Base-by-base conservation (phyloP, 148 eudicot genomes). In the Fallopia convolvulus region DNA sequence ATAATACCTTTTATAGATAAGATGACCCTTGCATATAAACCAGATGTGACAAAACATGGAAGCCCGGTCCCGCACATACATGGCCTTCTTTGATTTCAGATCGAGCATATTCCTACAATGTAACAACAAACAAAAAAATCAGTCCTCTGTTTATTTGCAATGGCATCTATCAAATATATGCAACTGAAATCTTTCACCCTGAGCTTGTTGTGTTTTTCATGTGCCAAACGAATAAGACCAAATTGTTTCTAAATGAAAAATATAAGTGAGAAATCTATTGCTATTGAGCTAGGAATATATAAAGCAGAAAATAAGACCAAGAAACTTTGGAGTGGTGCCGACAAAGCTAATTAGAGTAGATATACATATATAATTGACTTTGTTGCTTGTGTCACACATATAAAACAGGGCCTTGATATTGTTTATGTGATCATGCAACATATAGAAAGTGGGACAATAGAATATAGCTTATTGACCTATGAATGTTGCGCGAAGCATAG, bases 401-500 rank as follows among this genome's bases (percentile, higher is more conserved):
- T n/a, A 11, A 61, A 0, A 8, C 5, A 13, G 30, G 68, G 36
- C 65, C 2, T 18, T 53, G 60, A 53, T n/a, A 53, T 53, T 18
- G n/a, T 53, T 18, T 20, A 53, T 53, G 23, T 53, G 6, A 53
- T 53, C 8, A 53, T 53, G 60, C 75, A 82, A 13, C 6, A 17
- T 46, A 12, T 42, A 32, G 70, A 20, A 48, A 75, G 47, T 71
- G 39, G 77, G 30, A 30, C 6, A 78, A 49, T 74, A 20, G 30
- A 6, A 73, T 52, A 70, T n/a, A 46, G 30, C 20, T 30, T 18
- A n/a, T 23, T 48, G 83, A 96, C 99, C 99, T 75, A 96, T 93
- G 75, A 85, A 89, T 84, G 91, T 91, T 47, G 99, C 99, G 81
- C 91, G 94, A 42, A 96, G 86, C 99, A 96, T 96, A 32, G 97